A percentile compares a stretch with the other conserved stretches of the same genome.
These are phyloP conservation scores for Saccharomycopsis fodiens DNA, from an alignment of 805 yeast species.

Conservation along the genomic window DNA sequence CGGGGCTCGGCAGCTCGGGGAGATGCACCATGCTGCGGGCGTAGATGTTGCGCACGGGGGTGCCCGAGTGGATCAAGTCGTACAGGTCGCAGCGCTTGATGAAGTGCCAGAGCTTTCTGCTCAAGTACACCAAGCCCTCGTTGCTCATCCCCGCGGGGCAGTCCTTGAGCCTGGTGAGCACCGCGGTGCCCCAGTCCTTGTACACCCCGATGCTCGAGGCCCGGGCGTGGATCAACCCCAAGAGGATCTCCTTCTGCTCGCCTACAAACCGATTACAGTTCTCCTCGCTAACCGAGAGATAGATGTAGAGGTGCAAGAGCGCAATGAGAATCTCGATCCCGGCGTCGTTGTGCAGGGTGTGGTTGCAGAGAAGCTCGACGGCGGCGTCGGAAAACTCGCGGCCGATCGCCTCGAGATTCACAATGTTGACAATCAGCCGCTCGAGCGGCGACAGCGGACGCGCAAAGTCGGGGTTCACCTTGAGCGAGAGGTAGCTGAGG, in stretches of 20 bases:
- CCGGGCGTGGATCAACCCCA: slow-evolving; percentile 1
- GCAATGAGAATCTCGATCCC: slow-evolving; percentile 1
- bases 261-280: slow-evolving; percentile 9
- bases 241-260: background rate
- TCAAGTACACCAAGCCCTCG: background rate
- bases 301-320: slow-evolving; percentile 5
- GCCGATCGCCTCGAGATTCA: background rate
- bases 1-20: background rate
- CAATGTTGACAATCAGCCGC: slow-evolving; percentile 2
- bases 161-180: background rate
- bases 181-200: slow-evolving; percentile 11
- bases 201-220: slow-evolving; percentile 9
- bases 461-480: slow-evolving; percentile 9
- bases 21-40: background rate
- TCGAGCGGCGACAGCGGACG: slow-evolving; percentile 5
- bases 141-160: background rate
- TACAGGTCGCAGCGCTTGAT: background rate
- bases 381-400: background rate
- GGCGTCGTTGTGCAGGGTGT: background rate
- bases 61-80: background rate
- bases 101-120: background rate
- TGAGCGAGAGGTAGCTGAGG: slow-evolving; percentile 10
- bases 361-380: background rate
- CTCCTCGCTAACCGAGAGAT: slow-evolving; percentile 13
- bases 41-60: background rate